These are phyloP conservation scores for Coemansia sp. DNA, from an alignment of 192 early-diverging fungal genomes.

Conservation along the genomic window DNA sequence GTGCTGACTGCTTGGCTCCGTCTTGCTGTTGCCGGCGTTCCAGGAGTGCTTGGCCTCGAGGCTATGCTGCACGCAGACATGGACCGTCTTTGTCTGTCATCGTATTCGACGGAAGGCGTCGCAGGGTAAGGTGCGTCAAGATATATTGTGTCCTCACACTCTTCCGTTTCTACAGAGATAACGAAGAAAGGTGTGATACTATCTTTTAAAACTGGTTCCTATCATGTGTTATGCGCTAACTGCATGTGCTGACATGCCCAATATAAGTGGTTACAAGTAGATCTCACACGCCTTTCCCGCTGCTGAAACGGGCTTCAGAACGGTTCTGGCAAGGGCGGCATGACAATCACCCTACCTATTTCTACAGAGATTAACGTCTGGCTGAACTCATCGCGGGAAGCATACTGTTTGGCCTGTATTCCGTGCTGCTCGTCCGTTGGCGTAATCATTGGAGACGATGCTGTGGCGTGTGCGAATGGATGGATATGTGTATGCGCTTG, in stretches of 20 bases:
- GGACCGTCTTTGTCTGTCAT: background rate
- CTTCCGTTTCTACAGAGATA: constrained; percentile 57
- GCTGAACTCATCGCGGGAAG: background rate
- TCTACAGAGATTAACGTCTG: background rate
- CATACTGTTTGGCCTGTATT: background rate
- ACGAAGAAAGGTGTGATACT: background rate
- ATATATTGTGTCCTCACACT: constrained; percentile 58
- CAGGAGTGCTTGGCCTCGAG: background rate
- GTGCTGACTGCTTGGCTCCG: background rate
- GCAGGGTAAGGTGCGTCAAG: background rate
- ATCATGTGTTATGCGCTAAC: background rate
- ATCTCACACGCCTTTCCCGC: no score
- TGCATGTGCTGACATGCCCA: no score
- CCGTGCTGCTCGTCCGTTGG: background rate
- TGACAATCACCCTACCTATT: background rate
- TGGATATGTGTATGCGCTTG: background rate
- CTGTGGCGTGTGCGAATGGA: background rate
- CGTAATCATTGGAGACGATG: background rate
- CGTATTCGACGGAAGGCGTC: background rate
- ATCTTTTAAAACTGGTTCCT: background rate
- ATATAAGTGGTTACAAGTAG: no score
- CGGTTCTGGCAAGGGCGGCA: background rate
- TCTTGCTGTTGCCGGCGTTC: background rate
- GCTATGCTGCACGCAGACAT: background rate
- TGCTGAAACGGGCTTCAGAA: background rate